A percentile compares a stretch with the other conserved stretches of the same genome.
Evolutionary conservation across 75 land plant species (phyloP).

Genomic region (Ceratopteris richardii): DNA sequence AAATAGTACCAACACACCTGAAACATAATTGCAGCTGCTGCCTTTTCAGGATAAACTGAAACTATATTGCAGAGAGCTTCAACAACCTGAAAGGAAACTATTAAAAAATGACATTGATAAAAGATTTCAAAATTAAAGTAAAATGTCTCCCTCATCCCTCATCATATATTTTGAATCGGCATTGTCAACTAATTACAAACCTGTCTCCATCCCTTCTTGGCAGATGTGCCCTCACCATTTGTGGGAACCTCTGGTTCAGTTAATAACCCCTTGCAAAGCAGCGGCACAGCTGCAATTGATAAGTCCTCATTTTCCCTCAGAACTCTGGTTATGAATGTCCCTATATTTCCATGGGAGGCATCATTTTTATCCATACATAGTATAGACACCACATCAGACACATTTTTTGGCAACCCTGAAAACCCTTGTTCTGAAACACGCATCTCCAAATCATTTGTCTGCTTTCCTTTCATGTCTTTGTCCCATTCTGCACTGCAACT

Average conservation of each 20-base stretch:
- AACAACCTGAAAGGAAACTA: constrained; percentile 58
- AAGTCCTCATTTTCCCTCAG: constrained; percentile 71
- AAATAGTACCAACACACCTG: constrained; percentile 67
- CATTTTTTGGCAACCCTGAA: constrained; percentile 45
- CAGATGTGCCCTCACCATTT: constrained; percentile 75
- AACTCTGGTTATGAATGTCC: constrained; percentile 50
- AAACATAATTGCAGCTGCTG: constrained; percentile 64
- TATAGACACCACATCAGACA: constrained; percentile 66
- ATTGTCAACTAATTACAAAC: too few species aligned
- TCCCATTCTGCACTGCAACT: neutral
- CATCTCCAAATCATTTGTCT: constrained; percentile 12
- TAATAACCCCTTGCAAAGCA: constrained; percentile 76
- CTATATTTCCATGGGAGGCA: constrained; percentile 50
- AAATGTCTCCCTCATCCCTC: too few species aligned
- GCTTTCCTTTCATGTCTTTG: constrained; percentile 1
- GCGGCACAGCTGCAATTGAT: constrained; percentile 81
- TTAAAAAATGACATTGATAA: too few species aligned
- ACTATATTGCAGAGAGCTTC: constrained; percentile 85
- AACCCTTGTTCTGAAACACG: constrained; percentile 25
- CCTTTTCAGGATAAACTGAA: constrained; percentile 65
- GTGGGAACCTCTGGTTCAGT: constrained; percentile 63
- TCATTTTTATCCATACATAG: constrained; percentile 58
- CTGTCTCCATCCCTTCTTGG: constrained; percentile 94
- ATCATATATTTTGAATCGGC: too few species aligned
- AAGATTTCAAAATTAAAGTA: too few species aligned